These are phyloP conservation scores for Saccharomycopsis hybrid DNA, from an alignment of 1,139 yeast genomes.

Conservation along the genomic window DNA sequence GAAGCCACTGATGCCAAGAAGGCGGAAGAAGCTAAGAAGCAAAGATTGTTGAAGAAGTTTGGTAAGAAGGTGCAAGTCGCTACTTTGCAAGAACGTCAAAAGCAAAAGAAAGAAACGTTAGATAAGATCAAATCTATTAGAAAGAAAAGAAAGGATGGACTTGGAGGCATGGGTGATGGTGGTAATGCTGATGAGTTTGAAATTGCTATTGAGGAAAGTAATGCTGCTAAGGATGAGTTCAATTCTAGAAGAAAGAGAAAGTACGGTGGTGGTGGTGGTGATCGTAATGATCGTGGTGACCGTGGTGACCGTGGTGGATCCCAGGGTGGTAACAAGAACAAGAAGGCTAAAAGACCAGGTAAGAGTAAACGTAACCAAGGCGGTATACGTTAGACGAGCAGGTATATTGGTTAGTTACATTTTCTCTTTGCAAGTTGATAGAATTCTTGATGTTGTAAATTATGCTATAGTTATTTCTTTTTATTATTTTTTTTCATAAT, in stretches of 20 bases:
- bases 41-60: constrained; percentile 90
- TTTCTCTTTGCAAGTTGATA: too few species aligned
- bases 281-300: constrained; percentile 6
- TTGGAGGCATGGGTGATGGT: constrained; percentile 40
- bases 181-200: constrained; percentile 40
- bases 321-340: neutral
- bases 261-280: constrained; percentile 6
- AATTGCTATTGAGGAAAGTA: constrained; percentile 88
- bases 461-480: too few species aligned
- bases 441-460: too few species aligned
- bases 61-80: constrained; percentile 97
- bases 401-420: neutral
- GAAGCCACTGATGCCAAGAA: constrained; percentile 93
- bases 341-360: constrained; percentile 20
- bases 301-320: neutral
- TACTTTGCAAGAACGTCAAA: constrained; percentile 89
- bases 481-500: too few species aligned
- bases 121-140: constrained; percentile 86
- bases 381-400: neutral
- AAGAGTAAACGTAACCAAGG: constrained; percentile 17
- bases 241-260: constrained; percentile 13
- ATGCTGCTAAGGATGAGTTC: constrained; percentile 40
- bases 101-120: constrained; percentile 85
- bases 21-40: constrained; percentile 87
- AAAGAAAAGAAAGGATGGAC: constrained; percentile 76